phyloP scores from a whole-genome alignment of 148 eudicot genomes.

The Nyssa sinensis region DNA sequence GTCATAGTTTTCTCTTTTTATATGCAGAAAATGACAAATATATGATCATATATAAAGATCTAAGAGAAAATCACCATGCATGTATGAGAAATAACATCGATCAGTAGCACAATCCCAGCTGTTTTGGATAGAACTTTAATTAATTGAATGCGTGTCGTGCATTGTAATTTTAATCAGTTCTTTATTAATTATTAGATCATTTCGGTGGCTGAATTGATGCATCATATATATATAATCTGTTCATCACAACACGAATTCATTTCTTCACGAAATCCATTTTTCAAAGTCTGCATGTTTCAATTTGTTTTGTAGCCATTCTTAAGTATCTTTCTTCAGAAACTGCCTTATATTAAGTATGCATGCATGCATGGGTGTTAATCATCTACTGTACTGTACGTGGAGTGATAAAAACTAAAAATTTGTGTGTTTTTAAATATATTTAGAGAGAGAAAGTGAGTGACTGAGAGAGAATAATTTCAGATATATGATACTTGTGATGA shows the following conservation, averaged over 20 bases:
- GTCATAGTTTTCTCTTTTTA: too few relatives aligned
- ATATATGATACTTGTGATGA: too few relatives aligned
- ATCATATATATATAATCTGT: background rate
- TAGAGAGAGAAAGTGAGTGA: too few relatives aligned
- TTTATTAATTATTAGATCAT: background rate
- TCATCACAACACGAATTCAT: conserved; percentile 10
- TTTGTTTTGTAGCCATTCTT: background rate
- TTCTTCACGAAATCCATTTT: conserved; percentile 6
- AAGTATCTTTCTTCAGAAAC: background rate
- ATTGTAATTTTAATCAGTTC: background rate
- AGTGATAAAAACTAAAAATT: background rate
- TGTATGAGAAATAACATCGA: too few relatives aligned
- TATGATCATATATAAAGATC: too few relatives aligned
- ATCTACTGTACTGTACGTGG: conserved; percentile 9
- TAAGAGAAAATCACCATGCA: too few relatives aligned
- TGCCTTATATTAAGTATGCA: conserved; percentile 2
- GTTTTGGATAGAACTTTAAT: too few relatives aligned
- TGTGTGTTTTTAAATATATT: background rate
- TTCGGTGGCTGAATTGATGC: too few relatives aligned
- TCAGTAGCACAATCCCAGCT: too few relatives aligned
- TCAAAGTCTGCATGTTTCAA: background rate
- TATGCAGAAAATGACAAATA: too few relatives aligned
- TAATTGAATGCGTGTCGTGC: background rate
- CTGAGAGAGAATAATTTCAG: too few relatives aligned
- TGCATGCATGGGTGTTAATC: too few relatives aligned